A percentile compares a stretch with the other conserved stretches of the same genome.
These are phyloP conservation scores for Liriodendron chinense DNA, from an alignment of 164 flowering plant genomes.

Conservation along the genomic window DNA sequence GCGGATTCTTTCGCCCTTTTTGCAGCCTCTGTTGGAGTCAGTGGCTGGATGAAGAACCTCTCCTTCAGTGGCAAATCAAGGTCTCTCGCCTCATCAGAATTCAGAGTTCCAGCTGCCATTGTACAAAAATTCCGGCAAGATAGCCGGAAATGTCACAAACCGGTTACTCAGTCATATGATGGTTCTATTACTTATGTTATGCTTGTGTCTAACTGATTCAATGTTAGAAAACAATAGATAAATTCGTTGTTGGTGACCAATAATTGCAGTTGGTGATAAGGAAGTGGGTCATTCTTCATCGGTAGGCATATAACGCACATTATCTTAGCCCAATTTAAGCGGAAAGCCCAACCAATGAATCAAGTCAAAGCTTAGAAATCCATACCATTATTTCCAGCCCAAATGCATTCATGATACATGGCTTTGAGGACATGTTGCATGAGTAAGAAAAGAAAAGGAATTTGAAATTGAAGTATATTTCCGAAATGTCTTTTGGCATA, in stretches of 20 bases:
- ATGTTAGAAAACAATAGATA: background rate
- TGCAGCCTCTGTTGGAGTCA: slow-evolving; percentile 62
- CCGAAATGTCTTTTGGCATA: no score
- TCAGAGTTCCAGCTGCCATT: slow-evolving; percentile 77
- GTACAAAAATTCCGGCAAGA: background rate
- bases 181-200: no score
- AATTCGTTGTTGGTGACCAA: no score
- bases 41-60: slow-evolving; percentile 79
- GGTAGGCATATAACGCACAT: background rate
- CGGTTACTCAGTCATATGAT: background rate
- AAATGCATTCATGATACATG: no score
- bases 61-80: slow-evolving; percentile 59
- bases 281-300: background rate
- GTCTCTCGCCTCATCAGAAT: slow-evolving; percentile 88
- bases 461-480: no score
- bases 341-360: no score
- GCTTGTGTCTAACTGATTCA: background rate
- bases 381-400: no score
- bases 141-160: background rate
- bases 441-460: no score
- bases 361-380: no score
- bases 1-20: slow-evolving; percentile 83
- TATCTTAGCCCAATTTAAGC: no score
- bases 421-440: no score
- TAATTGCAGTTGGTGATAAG: background rate